A percentile compares a stretch with the other conserved stretches of the same genome.
Evolutionary conservation across 73 alveolate species (phyloP).

Genomic region (Tetrahymena malaccensis): DNA sequence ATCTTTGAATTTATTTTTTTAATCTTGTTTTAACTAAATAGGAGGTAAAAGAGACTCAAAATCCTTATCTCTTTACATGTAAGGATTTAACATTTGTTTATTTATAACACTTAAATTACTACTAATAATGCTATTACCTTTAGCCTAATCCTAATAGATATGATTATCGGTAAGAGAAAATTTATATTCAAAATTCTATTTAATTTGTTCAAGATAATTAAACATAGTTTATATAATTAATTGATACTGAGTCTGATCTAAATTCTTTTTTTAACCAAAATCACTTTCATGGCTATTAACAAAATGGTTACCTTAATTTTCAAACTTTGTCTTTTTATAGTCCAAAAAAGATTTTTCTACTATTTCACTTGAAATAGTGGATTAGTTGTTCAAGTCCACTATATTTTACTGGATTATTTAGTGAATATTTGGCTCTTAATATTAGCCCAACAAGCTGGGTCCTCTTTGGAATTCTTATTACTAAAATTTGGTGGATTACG

Average conservation of each 20-base stretch:
- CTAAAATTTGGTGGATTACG: neutral
- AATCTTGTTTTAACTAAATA: neutral
- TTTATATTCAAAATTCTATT: neutral
- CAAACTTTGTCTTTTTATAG: no score
- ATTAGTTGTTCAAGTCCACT: neutral
- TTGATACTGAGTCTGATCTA: neutral
- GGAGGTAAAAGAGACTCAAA: neutral
- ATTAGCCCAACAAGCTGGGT: neutral
- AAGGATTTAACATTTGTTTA: neutral
- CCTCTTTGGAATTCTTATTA: neutral
- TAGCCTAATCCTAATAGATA: neutral
- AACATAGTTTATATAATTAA: neutral
- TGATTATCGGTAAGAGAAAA: neutral
- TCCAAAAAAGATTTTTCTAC: neutral
- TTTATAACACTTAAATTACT: no score
- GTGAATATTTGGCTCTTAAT: neutral
- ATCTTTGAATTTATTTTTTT: neutral
- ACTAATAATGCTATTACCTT: neutral
- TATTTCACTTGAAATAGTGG: neutral
- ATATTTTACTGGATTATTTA: neutral
- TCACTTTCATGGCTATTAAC: neutral
- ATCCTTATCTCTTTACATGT: no score
- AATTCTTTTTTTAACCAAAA: neutral
- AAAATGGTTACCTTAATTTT: neutral
- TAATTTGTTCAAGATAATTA: neutral